Percentiles rank a stretch among this genome's conserved stretches.
phyloP scores from a whole-genome alignment of 2,329 filamentous ascomycete genomes.

The Colletotrichum camelliae region DNA sequence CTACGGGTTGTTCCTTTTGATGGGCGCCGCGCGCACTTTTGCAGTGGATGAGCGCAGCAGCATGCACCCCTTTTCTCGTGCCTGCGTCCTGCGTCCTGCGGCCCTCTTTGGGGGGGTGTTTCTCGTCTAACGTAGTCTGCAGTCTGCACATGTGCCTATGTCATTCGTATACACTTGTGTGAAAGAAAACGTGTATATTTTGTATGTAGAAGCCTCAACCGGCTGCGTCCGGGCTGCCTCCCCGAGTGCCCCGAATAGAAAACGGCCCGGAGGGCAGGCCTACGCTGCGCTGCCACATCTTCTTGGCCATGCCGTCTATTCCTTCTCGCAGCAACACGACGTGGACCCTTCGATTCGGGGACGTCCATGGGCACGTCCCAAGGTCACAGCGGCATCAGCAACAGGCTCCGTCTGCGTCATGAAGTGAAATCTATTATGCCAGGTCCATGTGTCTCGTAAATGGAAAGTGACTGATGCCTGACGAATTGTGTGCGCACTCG shows the following conservation, averaged over 20 bases:
- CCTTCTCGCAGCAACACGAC: background rate
- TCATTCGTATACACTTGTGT: background rate
- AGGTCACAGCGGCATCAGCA: background rate
- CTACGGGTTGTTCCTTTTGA: background rate
- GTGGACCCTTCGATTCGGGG: background rate
- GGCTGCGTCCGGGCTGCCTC: background rate
- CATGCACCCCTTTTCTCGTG: background rate
- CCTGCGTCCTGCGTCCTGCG: background rate
- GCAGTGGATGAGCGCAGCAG: background rate
- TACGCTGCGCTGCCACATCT: background rate
- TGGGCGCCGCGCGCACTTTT: background rate
- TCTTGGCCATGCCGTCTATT: background rate
- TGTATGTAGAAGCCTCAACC: background rate
- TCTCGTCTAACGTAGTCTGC: background rate
- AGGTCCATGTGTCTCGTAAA: conserved; percentile 2
- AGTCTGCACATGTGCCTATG: background rate
- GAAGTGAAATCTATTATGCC: background rate
- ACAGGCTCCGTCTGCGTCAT: background rate
- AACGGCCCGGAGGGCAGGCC: background rate
- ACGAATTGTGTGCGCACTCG: background rate
- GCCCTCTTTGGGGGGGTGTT: background rate
- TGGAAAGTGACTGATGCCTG: background rate
- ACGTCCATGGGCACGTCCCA: background rate
- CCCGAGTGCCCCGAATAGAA: background rate
- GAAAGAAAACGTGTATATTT: background rate